Evolutionary conservation across 805 yeast species (phyloP).

Genomic region (Pichia exigua): DNA sequence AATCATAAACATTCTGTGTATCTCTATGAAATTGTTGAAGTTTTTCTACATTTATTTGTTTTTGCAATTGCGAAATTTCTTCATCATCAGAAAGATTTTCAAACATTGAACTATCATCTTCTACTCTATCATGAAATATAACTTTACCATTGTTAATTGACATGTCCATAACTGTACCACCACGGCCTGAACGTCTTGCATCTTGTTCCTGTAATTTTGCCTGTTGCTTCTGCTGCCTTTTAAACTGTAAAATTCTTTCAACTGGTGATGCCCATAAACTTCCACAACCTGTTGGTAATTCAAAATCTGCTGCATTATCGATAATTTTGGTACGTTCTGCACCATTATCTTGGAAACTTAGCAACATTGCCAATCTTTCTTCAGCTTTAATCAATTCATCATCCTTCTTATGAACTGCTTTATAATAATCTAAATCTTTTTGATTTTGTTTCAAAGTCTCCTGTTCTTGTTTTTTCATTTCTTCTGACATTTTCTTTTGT

Average conservation of each 20-base stretch:
- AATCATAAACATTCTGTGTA: constrained; percentile 47
- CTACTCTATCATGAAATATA: constrained; percentile 40
- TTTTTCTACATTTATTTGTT: constrained; percentile 31
- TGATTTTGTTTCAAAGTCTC: constrained; percentile 35
- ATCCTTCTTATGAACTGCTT: constrained; percentile 35
- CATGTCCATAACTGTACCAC: constrained; percentile 68
- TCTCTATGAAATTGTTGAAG: constrained; percentile 25
- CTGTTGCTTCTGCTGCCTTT: constrained; percentile 72
- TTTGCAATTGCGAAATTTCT: constrained; percentile 28
- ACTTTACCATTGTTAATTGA: constrained; percentile 78
- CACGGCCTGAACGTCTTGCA: constrained; percentile 59
- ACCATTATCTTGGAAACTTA: constrained; percentile 77
- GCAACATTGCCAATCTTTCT: constrained; percentile 59
- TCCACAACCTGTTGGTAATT: constrained; percentile 37
- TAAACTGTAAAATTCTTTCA: constrained; percentile 81
- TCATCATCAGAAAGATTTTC: constrained; percentile 28
- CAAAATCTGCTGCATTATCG: constrained; percentile 88
- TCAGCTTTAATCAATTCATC: constrained; percentile 64
- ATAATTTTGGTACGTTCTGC: constrained; percentile 88
- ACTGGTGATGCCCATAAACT: constrained; percentile 80
- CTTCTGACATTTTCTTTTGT: constrained; percentile 27
- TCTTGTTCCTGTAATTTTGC: constrained; percentile 57
- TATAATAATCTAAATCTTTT: constrained; percentile 37
- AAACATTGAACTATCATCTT: constrained; percentile 15
- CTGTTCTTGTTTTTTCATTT: constrained; percentile 30